phyloP scores from a whole-genome alignment of 306 rosid genomes.

The Biancaea sappan region DNA sequence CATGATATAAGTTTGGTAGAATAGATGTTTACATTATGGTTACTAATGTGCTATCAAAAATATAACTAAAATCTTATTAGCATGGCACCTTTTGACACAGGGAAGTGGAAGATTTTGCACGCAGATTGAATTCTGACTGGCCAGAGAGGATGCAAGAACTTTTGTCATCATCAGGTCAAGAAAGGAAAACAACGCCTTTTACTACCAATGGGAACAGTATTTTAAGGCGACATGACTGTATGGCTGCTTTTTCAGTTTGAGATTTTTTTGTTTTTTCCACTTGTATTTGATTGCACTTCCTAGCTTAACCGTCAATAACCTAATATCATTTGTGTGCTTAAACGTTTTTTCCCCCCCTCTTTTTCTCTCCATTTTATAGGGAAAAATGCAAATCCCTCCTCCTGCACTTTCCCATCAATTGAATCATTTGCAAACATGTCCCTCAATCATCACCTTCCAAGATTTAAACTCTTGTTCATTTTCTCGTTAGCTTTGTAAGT shows the following conservation, averaged over 20 bases:
- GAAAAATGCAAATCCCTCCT: no score
- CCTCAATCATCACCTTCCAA: no score
- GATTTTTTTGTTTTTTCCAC: conserved; percentile 26
- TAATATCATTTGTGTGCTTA: neutral
- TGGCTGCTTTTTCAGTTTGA: conserved; percentile 27
- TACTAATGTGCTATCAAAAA: neutral
- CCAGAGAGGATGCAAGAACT: conserved; percentile 92
- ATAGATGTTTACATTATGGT: conserved; percentile 19
- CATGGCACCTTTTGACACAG: conserved; percentile 49
- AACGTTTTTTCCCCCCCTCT: conserved; percentile 5
- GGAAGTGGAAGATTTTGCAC: conserved; percentile 95
- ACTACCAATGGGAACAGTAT: conserved; percentile 61
- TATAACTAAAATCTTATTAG: conserved; percentile 30
- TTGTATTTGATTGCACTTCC: conserved; percentile 20
- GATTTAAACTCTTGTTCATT: no score
- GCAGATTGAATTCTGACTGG: conserved; percentile 93
- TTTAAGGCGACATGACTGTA: conserved; percentile 59
- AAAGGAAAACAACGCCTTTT: conserved; percentile 58
- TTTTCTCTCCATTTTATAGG: no score
- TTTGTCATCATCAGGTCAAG: conserved; percentile 75
- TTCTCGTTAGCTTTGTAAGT: no score
- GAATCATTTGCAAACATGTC: no score
- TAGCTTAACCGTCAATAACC: conserved; percentile 4
- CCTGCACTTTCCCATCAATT: no score
- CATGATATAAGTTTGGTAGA: conserved; percentile 4